Evolutionary conservation across 2,329 filamentous ascomycete genomes (phyloP), one percentile per base, ranked within the genome.

Genomic region (Exophiala aquamarina): DNA sequence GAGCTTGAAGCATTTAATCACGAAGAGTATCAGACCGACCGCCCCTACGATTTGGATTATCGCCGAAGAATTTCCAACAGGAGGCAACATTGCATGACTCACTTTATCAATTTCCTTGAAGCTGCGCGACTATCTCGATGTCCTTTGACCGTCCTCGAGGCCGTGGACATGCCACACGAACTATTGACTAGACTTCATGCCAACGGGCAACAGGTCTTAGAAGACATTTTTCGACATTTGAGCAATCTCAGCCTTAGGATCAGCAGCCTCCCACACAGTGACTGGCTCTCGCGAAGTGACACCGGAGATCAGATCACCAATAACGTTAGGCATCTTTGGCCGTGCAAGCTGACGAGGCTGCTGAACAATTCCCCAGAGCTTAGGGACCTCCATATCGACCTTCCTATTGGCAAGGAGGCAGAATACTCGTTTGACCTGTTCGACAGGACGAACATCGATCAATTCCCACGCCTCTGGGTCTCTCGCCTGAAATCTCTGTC

Each of bases 401-500:
- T 57, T 28, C 46, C 52, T 8, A n/a, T 35, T 10, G 46, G 43
- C n/a, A 45, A 33, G 31, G 37, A 47, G 26, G 35, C 42, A 11
- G 49, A 55, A 21, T 57, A 47, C 26, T 49, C 44, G 7, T 50
- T 46, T 19, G 45, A 49, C n/a, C 15, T 55, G 5, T 53, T 57
- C 20, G 52, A 57, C 37, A 41, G 37, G 15, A 55, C 49, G 15
- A 50, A 55, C 33, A 13, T 55, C 28, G 43, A 52, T 34, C 49
- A 34, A 6, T 50, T 46, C 14, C 52, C 46, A 4, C 43, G 52
- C 10, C 19, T 44, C 11, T 57, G 50, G 49, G 19, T 52, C n/a
- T 38, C 39, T 3, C 40, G 37, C 26, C 40, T 57, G 4, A 44
- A 47, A 23, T 38, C 40, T 23, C 45, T 56, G n/a, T 21, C 35